Base-by-base conservation (phyloP, 2,329 filamentous ascomycete genomes). In the Xylaria polymorpha region DNA sequence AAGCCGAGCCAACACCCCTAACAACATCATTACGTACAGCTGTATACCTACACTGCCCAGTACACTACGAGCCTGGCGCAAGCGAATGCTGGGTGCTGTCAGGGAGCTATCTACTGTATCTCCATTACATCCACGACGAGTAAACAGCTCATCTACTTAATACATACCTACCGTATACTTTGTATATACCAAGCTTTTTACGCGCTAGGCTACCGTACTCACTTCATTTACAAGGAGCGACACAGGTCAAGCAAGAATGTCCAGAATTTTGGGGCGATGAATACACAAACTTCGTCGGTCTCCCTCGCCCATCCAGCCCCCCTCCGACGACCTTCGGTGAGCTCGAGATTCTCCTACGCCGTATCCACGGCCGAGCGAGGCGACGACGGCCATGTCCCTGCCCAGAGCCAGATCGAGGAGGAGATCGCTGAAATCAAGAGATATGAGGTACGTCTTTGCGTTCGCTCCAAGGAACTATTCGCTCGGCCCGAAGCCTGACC, bases 401-500 rank as follows among this genome's bases (percentile, higher is more conserved):
- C 86, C 64, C 88, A 92, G 76, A 88, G 91, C 70, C 89, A 91
- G 71, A 93, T 97, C 73, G 92, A 94, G 70, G 94, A 98, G 78
- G 96, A 99, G 83, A 97, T 99, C 78, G 94, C 92, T 32, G 92
- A 98, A 84, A 98, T 99, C 79, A 98, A 98, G 83, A 89, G 95
- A 83, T 99, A 99, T 83, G 96, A 97, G 83, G 89, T 91, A 79
- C 71, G 81, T 71, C 10, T 29, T 51, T 48, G 62, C 66, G 41
- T 57, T 18, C 22, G 8, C 35, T 39, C 8, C 7, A n/a, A 1
- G 4, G 9, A 1, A 18, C 18, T 29, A 12, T 50, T 60, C 25
- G 15, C 25, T 44, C 7, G 22, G 29, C 37, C 14, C 4, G 18
- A 20, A 8, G 48, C n/a, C 53, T 60, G 61, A 66, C 51, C 35